phyloP scores from a whole-genome alignment of 306 rosid species.

The Astragalus glycyphyllos region DNA sequence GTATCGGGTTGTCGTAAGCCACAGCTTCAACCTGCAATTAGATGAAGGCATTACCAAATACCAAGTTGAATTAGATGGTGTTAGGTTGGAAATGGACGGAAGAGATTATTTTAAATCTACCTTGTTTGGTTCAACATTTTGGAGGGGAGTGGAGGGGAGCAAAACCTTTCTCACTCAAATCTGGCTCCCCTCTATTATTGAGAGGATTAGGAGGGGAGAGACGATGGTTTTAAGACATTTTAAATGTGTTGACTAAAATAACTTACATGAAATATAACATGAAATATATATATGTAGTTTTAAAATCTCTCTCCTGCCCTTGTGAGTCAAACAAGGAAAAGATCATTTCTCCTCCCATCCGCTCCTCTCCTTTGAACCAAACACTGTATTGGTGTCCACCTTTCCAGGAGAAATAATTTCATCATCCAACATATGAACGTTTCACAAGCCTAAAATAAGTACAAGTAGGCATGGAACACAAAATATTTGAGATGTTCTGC shows the following conservation, averaged over 20 bases:
- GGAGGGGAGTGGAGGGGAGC: background rate
- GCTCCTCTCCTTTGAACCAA: background rate
- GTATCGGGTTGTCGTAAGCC: constrained; percentile 83
- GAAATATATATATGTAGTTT: background rate
- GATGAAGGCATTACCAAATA: constrained; percentile 38
- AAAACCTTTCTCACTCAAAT: background rate
- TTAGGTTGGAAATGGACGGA: background rate
- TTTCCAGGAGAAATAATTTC: constrained; percentile 25
- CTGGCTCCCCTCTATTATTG: constrained; percentile 3
- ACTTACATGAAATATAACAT: background rate
- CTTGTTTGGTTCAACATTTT: constrained; percentile 13
- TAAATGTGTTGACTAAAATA: background rate
- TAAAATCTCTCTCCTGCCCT: background rate
- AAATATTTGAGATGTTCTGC: constrained; percentile 25
- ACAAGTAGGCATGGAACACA: constrained; percentile 16
- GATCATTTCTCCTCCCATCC: background rate
- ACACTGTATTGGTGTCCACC: constrained; percentile 26
- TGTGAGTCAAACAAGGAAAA: background rate
- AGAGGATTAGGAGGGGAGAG: background rate
- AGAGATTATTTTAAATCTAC: background rate
- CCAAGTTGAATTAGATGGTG: constrained; percentile 30
- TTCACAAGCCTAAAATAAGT: constrained; percentile 31
- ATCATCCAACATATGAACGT: constrained; percentile 33
- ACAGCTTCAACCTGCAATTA: constrained; percentile 74
- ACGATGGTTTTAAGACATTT: constrained; percentile 12